Conservation (phyloP, 179 eudicot species). For the Silene vulgaris region DNA sequence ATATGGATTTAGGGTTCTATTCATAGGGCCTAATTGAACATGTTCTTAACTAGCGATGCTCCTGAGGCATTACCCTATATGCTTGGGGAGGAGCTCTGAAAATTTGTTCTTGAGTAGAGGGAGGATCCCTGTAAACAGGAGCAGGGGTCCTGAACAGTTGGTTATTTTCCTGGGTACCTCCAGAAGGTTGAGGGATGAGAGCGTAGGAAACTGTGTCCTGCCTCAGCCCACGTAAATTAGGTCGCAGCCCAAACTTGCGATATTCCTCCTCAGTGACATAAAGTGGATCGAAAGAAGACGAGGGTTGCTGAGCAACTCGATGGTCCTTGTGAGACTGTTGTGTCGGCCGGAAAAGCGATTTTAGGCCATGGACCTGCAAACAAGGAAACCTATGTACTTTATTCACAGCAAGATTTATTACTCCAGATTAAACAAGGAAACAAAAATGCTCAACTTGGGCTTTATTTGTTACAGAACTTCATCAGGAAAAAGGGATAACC, state of each 20-base stretch:
- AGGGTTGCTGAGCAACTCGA: slow-evolving; percentile 24
- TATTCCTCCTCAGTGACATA: slow-evolving; percentile 34
- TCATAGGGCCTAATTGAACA: background rate
- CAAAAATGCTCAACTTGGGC: background rate
- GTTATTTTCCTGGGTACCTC: slow-evolving; percentile 25
- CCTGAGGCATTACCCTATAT: background rate
- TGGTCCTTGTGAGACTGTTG: slow-evolving; percentile 31
- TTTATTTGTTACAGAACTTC: background rate
- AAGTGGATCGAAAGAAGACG: slow-evolving; percentile 23
- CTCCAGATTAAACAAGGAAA: background rate
- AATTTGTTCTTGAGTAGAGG: slow-evolving; percentile 1
- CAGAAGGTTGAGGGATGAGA: slow-evolving; percentile 21
- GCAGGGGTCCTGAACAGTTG: slow-evolving; percentile 26
- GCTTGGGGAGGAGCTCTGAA: slow-evolving; percentile 8
- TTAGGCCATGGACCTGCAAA: slow-evolving; percentile 61
- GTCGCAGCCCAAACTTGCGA: slow-evolving; percentile 33
- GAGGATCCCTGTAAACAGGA: slow-evolving; percentile 1
- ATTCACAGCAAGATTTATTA: background rate
- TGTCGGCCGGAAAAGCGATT: slow-evolving; percentile 39
- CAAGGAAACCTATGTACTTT: background rate
- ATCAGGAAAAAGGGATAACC: background rate
- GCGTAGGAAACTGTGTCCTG: slow-evolving; percentile 16
- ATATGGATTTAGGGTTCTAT: background rate
- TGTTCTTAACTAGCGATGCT: background rate
- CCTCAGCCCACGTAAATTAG: slow-evolving; percentile 13